phyloP scores from a whole-genome alignment of 2,329 filamentous ascomycete species.

The Calonectria fujianensis region DNA sequence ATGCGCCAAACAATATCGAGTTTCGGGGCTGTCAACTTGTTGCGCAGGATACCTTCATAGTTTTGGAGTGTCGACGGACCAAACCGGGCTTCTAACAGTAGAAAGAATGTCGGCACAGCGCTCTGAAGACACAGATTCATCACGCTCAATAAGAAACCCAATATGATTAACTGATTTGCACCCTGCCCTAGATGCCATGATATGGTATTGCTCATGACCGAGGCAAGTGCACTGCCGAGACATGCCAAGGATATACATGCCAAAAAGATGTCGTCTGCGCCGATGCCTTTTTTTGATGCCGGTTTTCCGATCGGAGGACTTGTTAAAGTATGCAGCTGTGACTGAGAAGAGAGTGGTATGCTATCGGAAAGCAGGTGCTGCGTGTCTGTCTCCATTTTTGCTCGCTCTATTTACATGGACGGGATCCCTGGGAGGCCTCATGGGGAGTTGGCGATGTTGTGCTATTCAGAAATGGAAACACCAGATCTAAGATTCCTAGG shows the following conservation, averaged over 20 bases:
- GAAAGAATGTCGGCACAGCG: slow-evolving; percentile 4
- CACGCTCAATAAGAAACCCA: slow-evolving; percentile 13
- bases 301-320: neutral
- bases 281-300: slow-evolving; percentile 3
- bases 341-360: neutral
- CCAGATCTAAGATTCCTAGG: neutral
- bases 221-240: neutral
- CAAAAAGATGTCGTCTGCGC: neutral
- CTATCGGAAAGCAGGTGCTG: neutral
- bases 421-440: neutral
- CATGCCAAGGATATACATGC: neutral
- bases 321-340: neutral
- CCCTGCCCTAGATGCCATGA: slow-evolving; percentile 3
- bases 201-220: neutral
- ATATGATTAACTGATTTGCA: slow-evolving; percentile 1
- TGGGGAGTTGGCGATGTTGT: neutral
- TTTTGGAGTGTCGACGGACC: slow-evolving; percentile 15
- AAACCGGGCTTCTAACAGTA: slow-evolving; percentile 13
- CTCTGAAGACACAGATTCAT: slow-evolving; percentile 27
- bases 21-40: slow-evolving; percentile 9
- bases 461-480: neutral
- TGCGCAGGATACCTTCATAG: slow-evolving; percentile 25
- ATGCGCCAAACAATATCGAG: slow-evolving; percentile 6
- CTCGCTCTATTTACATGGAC: neutral
- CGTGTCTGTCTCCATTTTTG: neutral